A percentile compares a stretch with the other conserved stretches of the same genome.
Evolutionary conservation across 345 rosid species (phyloP).

Genomic region (Camelina sativa): DNA sequence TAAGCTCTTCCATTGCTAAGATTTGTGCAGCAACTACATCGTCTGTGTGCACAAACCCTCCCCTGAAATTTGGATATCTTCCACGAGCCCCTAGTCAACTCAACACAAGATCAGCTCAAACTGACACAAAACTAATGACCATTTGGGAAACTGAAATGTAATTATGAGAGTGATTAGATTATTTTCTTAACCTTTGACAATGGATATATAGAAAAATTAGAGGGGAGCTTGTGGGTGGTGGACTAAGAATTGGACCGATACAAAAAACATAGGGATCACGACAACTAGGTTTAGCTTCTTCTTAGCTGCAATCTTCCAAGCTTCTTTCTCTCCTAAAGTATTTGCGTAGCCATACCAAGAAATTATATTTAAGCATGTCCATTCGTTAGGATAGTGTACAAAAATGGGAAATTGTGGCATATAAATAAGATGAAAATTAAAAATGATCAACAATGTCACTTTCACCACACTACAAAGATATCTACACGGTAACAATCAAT

Average conservation of each 20-base stretch:
- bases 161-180: neutral
- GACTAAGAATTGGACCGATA: slow-evolving; percentile 73
- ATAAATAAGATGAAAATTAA: too few relatives aligned
- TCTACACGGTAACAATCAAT: too few relatives aligned
- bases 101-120: neutral
- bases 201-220: slow-evolving; percentile 48
- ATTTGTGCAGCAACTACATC: slow-evolving; percentile 72
- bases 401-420: too few relatives aligned
- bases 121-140: neutral
- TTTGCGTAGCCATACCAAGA: slow-evolving; percentile 71
- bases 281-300: slow-evolving; percentile 67
- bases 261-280: slow-evolving; percentile 72
- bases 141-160: neutral
- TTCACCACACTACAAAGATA: too few relatives aligned
- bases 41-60: slow-evolving; percentile 82
- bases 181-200: slow-evolving; percentile 53
- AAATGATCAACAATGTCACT: too few relatives aligned
- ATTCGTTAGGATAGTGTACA: too few relatives aligned
- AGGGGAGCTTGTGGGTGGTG: slow-evolving; percentile 74
- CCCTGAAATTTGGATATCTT: slow-evolving; percentile 64
- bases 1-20: slow-evolving; percentile 71
- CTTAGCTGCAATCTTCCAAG: slow-evolving; percentile 70
- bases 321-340: slow-evolving; percentile 69
- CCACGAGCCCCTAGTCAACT: slow-evolving; percentile 39
- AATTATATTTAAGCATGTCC: too few relatives aligned